Conservation (phyloP, 2,329 filamentous ascomycete species). For the Mycosphaerelloides madeirae region DNA sequence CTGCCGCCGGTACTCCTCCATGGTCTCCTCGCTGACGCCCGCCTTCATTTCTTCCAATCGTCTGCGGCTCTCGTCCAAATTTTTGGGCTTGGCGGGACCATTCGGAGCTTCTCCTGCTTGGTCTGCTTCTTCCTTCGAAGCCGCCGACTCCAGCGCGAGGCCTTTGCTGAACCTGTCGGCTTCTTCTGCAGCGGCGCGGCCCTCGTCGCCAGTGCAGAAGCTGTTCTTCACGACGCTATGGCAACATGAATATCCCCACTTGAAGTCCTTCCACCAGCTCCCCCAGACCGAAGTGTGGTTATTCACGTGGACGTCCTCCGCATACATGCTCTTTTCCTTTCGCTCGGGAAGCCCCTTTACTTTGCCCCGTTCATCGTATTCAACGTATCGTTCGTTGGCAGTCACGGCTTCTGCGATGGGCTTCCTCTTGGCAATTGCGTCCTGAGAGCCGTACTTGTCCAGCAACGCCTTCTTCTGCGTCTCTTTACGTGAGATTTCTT, state of each 20-base stretch:
- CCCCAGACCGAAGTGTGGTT: slow-evolving; percentile 94
- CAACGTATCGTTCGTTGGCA: slow-evolving; percentile 81
- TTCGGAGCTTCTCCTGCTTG: slow-evolving; percentile 42
- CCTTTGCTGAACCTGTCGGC: slow-evolving; percentile 58
- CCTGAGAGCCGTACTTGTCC: slow-evolving; percentile 75
- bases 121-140: slow-evolving; percentile 41
- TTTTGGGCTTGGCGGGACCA: slow-evolving; percentile 37
- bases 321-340: slow-evolving; percentile 80
- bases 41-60: slow-evolving; percentile 73
- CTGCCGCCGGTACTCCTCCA: slow-evolving; percentile 80
- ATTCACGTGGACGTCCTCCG: slow-evolving; percentile 80
- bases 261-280: slow-evolving; percentile 93
- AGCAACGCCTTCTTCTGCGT: slow-evolving; percentile 65
- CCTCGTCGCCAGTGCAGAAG: slow-evolving; percentile 91
- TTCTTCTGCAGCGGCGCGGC: slow-evolving; percentile 73
- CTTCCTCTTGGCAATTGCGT: slow-evolving; percentile 56
- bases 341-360: slow-evolving; percentile 82
- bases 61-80: slow-evolving; percentile 56
- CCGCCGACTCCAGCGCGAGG: slow-evolving; percentile 31
- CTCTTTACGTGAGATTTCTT: slow-evolving; percentile 63
- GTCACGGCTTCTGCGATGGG: slow-evolving; percentile 61
- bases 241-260: slow-evolving; percentile 95
- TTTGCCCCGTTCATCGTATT: slow-evolving; percentile 85
- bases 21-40: slow-evolving; percentile 73
- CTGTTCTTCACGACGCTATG: slow-evolving; percentile 92